These are phyloP conservation scores for Turnera subulata DNA, from an alignment of 345 rosid genomes.

Conservation along the genomic window DNA sequence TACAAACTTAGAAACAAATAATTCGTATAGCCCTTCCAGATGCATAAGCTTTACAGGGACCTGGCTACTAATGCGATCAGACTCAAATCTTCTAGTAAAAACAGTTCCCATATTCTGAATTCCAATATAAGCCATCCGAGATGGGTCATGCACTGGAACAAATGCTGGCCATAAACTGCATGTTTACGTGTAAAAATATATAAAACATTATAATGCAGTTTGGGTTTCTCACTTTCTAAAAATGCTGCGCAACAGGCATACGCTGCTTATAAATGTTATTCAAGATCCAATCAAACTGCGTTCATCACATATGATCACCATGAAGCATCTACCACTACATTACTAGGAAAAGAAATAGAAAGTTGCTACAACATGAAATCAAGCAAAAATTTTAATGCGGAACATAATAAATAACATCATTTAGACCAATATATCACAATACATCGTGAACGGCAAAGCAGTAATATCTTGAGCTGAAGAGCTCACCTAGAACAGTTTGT, in stretches of 20 bases:
- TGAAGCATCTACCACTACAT: neutral
- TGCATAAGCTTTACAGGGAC: conserved; percentile 95
- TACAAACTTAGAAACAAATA: conserved; percentile 95
- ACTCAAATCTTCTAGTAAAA: conserved; percentile 89
- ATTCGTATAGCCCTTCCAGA: conserved; percentile 86
- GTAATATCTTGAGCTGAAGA: conserved; percentile 19
- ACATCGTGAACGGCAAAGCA: conserved; percentile 11
- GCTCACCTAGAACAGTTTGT: conserved; percentile 84
- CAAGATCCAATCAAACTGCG: neutral
- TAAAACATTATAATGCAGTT: conserved; percentile 4
- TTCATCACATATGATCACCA: neutral
- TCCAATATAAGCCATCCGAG: conserved; percentile 82
- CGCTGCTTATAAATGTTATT: conserved; percentile 2
- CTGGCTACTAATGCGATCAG: conserved; percentile 88
- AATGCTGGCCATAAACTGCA: conserved; percentile 94
- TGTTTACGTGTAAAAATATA: neutral
- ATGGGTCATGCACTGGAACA: conserved; percentile 96
- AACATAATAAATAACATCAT: neutral
- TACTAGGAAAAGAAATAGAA: neutral
- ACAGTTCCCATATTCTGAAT: conserved; percentile 91
- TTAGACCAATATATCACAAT: conserved; percentile 5
- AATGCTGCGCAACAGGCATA: neutral
- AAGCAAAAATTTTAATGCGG: neutral
- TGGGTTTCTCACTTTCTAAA: conserved; percentile 6
- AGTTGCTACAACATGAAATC: neutral